Percentiles rank a stretch among this genome's conserved stretches.
Conservation (phyloP, 2,329 filamentous ascomycete genomes). For the Seiridium cupressi region DNA sequence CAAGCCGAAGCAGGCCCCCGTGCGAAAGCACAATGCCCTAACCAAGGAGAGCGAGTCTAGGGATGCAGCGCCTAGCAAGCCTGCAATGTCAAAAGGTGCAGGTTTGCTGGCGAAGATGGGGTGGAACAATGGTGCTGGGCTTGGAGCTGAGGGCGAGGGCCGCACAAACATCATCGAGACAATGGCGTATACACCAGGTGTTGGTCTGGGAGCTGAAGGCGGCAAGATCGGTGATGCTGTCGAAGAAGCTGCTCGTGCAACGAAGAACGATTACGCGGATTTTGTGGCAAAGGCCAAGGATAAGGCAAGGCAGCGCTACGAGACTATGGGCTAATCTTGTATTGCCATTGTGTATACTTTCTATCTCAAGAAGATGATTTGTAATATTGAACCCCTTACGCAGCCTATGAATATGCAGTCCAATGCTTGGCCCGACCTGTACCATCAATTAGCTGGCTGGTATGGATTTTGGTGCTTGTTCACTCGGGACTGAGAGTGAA, state of each 20-base stretch:
- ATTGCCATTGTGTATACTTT: no score
- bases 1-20: slow-evolving; percentile 40
- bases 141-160: slow-evolving; percentile 63
- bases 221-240: slow-evolving; percentile 68
- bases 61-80: slow-evolving; percentile 30
- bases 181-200: slow-evolving; percentile 64
- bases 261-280: slow-evolving; percentile 56
- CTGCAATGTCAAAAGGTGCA: slow-evolving; percentile 59
- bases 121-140: slow-evolving; percentile 63
- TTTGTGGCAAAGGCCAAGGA: slow-evolving; percentile 66
- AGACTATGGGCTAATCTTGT: slow-evolving; percentile 42
- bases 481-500: no score
- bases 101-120: slow-evolving; percentile 72
- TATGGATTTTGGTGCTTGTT: no score
- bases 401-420: no score
- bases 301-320: slow-evolving; percentile 64
- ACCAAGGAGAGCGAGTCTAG: slow-evolving; percentile 35
- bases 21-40: slow-evolving; percentile 21
- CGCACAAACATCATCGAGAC: slow-evolving; percentile 63
- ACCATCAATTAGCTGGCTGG: no score
- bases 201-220: slow-evolving; percentile 67
- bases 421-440: no score
- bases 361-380: no score
- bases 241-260: slow-evolving; percentile 61
- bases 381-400: no score